Conservation (phyloP, 2,329 filamentous ascomycete genomes). For the Arthroderma sp. region DNA sequence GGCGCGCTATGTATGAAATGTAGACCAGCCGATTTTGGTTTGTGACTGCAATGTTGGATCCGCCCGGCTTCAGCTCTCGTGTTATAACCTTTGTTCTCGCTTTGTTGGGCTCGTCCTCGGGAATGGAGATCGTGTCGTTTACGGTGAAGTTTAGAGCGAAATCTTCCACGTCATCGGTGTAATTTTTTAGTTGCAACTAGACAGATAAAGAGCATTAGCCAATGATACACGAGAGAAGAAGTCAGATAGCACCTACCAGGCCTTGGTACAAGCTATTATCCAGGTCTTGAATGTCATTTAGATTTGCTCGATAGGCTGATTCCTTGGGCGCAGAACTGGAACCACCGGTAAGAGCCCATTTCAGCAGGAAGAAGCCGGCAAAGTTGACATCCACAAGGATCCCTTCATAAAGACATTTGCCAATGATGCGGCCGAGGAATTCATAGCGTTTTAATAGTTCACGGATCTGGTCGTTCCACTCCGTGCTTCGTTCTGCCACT, state of each 20-base stretch:
- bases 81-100: slow-evolving; percentile 36
- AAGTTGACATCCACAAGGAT: slow-evolving; percentile 90
- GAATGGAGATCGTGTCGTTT: slow-evolving; percentile 50
- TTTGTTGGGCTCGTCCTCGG: slow-evolving; percentile 28
- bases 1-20: slow-evolving; percentile 78
- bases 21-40: slow-evolving; percentile 92
- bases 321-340: slow-evolving; percentile 50
- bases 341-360: slow-evolving; percentile 72
- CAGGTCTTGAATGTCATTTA: slow-evolving; percentile 87
- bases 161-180: slow-evolving; percentile 64
- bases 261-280: slow-evolving; percentile 86
- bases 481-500: slow-evolving; percentile 39
- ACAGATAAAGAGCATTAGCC: neutral
- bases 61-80: slow-evolving; percentile 62
- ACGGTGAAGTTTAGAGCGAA: slow-evolving; percentile 83
- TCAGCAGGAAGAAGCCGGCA: slow-evolving; percentile 88
- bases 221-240: neutral
- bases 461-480: slow-evolving; percentile 45
- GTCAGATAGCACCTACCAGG: slow-evolving; percentile 37
- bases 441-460: slow-evolving; percentile 65
- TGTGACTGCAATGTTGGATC: slow-evolving; percentile 65
- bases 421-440: slow-evolving; percentile 82
- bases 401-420: slow-evolving; percentile 94
- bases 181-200: slow-evolving; percentile 63
- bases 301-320: slow-evolving; percentile 69